These are phyloP conservation scores for Sideroxylon spinosum DNA, from an alignment of 179 eudicot genomes.

Conservation along the genomic window DNA sequence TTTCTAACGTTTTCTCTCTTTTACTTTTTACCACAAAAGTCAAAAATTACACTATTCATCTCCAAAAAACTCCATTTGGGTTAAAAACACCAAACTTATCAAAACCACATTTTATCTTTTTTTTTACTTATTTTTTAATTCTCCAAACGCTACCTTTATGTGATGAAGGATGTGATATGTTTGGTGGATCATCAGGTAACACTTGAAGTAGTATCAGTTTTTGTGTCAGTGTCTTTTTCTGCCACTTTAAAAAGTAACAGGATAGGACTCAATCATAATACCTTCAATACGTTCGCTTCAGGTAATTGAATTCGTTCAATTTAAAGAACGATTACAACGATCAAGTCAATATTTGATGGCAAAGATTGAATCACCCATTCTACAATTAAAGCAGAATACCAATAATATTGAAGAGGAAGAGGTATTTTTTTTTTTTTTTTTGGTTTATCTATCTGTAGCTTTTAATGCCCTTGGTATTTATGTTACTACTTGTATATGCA, in stretches of 20 bases:
- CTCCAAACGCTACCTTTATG: background rate
- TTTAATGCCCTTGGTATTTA: conserved; percentile 8
- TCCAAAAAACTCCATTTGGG: too few relatives aligned
- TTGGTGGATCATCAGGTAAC: background rate
- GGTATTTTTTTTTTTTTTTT: conserved; percentile 31
- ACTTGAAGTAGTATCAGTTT: background rate
- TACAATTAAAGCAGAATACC: conserved; percentile 69
- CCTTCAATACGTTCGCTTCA: conserved; percentile 21
- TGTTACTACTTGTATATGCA: background rate
- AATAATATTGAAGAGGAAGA: conserved; percentile 66
- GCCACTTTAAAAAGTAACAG: background rate
- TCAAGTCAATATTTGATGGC: conserved; percentile 79
- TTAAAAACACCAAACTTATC: too few relatives aligned
- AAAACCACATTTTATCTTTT: too few relatives aligned
- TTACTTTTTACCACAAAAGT: too few relatives aligned
- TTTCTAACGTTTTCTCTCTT: too few relatives aligned
- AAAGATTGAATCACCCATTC: conserved; percentile 72
- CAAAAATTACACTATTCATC: too few relatives aligned
- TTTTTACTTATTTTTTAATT: too few relatives aligned
- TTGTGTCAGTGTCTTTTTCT: background rate
- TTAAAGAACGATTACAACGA: conserved; percentile 75
- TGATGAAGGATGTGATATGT: conserved; percentile 6
- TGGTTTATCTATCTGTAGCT: background rate
- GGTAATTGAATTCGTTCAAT: conserved; percentile 94
- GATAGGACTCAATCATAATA: background rate